Percentiles rank a stretch among this genome's conserved stretches.
phyloP scores from a whole-genome alignment of 2,329 filamentous ascomycete genomes.

The Trichoderma cornu-damae region DNA sequence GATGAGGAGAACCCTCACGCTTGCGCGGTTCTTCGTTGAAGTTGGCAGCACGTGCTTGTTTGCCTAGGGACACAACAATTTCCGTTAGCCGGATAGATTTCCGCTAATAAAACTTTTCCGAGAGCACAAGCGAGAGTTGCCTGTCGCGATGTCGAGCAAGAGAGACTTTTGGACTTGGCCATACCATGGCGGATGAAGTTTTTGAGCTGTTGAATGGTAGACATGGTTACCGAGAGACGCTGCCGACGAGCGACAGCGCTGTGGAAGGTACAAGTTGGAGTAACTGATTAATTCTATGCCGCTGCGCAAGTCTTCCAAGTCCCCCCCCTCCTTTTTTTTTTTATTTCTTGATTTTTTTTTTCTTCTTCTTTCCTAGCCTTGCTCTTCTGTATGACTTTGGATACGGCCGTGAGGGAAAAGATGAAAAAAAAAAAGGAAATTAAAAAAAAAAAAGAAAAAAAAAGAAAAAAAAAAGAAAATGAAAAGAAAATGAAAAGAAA shows the following conservation, averaged over 20 bases:
- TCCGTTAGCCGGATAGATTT: slow-evolving; percentile 18
- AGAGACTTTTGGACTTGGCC: slow-evolving; percentile 22
- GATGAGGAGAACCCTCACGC: slow-evolving; percentile 44
- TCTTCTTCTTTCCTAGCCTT: no score
- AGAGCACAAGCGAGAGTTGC: neutral
- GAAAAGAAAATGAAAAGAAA: no score
- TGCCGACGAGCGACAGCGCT: slow-evolving; percentile 23
- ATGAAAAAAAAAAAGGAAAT: no score
- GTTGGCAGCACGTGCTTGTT: slow-evolving; percentile 72
- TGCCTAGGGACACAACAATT: slow-evolving; percentile 54
- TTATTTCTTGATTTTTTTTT: no score
- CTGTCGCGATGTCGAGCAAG: neutral
- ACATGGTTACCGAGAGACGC: slow-evolving; percentile 41
- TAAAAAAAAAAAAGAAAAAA: neutral
- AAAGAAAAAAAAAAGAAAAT: neutral
- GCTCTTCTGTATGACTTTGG: no score
- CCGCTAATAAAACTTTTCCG: neutral
- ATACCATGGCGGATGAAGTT: slow-evolving; percentile 92
- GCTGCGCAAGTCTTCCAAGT: neutral
- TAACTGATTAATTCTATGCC: neutral
- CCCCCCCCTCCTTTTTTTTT: no score
- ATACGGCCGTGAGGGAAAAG: no score
- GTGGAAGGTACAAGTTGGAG: neutral
- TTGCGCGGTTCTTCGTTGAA: slow-evolving; percentile 48
- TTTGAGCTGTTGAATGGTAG: slow-evolving; percentile 88